Conservation (phyloP, 2,329 filamentous ascomycete species). For the Penicillium palitans region DNA sequence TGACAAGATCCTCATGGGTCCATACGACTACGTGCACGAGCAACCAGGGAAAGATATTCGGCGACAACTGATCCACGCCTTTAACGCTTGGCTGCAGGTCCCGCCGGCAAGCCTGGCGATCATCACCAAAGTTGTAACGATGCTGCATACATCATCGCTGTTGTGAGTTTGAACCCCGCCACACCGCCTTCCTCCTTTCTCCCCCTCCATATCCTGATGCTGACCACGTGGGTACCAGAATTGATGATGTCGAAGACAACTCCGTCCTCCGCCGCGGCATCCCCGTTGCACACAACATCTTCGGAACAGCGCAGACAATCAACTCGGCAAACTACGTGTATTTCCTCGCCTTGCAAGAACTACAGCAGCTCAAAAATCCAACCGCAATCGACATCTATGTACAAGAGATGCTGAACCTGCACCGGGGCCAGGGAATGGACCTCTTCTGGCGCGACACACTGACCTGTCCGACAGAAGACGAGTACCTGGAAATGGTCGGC, state of each 20-base stretch:
- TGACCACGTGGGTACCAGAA: constrained; percentile 23
- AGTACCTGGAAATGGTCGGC: constrained; percentile 52
- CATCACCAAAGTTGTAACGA: constrained; percentile 47
- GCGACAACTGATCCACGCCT: constrained; percentile 46
- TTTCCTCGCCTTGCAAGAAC: constrained; percentile 47
- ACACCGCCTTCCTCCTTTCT: not conserved
- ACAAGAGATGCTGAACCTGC: constrained; percentile 49
- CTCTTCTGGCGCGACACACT: constrained; percentile 51
- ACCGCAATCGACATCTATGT: constrained; percentile 47
- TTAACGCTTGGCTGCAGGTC: constrained; percentile 48
- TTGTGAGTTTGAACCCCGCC: constrained; percentile 33
- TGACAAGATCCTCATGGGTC: constrained; percentile 46
- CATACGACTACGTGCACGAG: constrained; percentile 48
- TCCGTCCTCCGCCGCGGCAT: constrained; percentile 51
- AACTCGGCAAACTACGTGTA: constrained; percentile 54
- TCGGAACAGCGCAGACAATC: constrained; percentile 53
- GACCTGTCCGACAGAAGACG: constrained; percentile 48
- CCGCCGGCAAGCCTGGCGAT: constrained; percentile 42
- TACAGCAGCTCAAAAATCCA: constrained; percentile 43
- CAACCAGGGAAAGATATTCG: constrained; percentile 50
- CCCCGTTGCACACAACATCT: constrained; percentile 52
- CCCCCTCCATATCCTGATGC: not conserved
- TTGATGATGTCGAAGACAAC: constrained; percentile 54
- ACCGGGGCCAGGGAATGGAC: constrained; percentile 51
- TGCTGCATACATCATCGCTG: constrained; percentile 50